Evolutionary conservation across 176 grass and related monocot species (phyloP).

Genomic region (Aegilops speltoides): DNA sequence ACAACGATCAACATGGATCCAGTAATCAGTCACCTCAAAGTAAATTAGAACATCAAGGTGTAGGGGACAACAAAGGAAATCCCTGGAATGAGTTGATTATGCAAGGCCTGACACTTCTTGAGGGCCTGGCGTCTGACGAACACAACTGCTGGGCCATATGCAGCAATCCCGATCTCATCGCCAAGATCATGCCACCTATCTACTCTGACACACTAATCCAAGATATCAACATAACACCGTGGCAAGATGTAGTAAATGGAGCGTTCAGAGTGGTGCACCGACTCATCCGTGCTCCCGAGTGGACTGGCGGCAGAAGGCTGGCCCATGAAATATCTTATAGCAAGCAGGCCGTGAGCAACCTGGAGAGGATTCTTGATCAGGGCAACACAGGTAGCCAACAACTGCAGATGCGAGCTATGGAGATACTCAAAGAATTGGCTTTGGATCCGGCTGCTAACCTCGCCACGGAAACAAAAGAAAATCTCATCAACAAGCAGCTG

Average conservation of each 20-base stretch:
- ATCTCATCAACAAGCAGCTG: too few species aligned
- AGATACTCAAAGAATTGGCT: conserved; percentile 14
- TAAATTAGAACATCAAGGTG: background rate
- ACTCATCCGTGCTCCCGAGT: background rate
- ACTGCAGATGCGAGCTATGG: background rate
- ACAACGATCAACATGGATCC: too few species aligned
- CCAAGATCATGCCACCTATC: background rate
- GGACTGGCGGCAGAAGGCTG: background rate
- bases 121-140: too few species aligned
- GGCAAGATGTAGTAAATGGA: background rate
- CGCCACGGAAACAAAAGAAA: too few species aligned
- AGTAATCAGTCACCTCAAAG: too few species aligned
- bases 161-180: background rate
- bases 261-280: background rate
- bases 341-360: background rate
- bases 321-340: background rate
- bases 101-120: too few species aligned
- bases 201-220: background rate
- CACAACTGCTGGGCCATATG: background rate
- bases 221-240: background rate
- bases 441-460: too few species aligned
- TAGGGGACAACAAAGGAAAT: background rate
- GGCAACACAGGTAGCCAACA: background rate
- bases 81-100: too few species aligned
- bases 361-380: background rate